Base-by-base conservation (phyloP, 2,329 filamentous ascomycete species). In the Penicillium sp. region DNA sequence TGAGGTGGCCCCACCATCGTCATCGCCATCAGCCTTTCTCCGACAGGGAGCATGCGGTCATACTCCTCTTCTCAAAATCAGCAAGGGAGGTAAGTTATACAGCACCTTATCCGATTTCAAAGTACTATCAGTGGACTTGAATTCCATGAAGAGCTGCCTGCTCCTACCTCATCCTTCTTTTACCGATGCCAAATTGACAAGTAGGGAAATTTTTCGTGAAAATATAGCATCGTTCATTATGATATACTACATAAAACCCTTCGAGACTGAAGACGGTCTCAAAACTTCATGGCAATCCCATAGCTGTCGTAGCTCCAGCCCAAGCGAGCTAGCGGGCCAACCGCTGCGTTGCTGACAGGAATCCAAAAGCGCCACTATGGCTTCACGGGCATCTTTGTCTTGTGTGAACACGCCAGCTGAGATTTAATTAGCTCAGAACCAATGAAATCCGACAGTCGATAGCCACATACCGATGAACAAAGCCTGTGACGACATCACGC, bases 401-500 rank as follows among this genome's bases (percentile, higher is more conserved):
- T 59, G 53, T 1, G 57, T 59, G 45, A 65, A 63, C 23, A 37
- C 7, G 23, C 47, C 47, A 14, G 47, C 47, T 49, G 3, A 9
- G 16, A 3, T 8, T 19, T 8, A 19, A 2, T 37, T n/a, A 37
- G 35, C 35, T 37, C 6, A 10, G 16, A 2, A 8, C 11, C 6
- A 37, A 37, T 37, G 0, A 8, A n/a, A 8, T 8, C 2, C 14
- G 10, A 5, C 2, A 37, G 9, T 19, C 2, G 3, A 8, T n/a
- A 37, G 8, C 7, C 35, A 39, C 60, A 43, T 58, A 64, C 63
- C 66, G 13, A 69, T 67, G 16, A 61, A 69, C 35, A 69, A 48
- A 33, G 62, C 62, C 52, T 69, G 67, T 10, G 66, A 65, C 14
- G 66, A 67, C 59, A 69, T 64, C 16, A 67, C 33, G 43, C 63